phyloP scores from a whole-genome alignment of 2,329 filamentous ascomycete species.

The Colletotrichum acutatum region DNA sequence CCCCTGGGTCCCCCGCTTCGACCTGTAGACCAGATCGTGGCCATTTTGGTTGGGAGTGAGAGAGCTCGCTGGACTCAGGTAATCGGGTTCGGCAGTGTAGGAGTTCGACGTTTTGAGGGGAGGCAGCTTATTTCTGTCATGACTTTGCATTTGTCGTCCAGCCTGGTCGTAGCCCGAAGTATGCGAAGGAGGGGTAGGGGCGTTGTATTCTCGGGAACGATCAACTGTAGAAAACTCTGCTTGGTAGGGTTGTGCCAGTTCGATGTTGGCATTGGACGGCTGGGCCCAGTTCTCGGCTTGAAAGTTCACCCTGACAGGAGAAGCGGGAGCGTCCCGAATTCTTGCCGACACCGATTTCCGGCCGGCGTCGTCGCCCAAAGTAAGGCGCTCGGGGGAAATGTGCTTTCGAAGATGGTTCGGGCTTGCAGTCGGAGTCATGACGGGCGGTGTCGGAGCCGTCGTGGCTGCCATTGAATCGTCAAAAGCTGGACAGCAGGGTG shows the following conservation, averaged over 20 bases:
- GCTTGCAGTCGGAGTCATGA: slow-evolving; percentile 42
- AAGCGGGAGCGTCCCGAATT: slow-evolving; percentile 63
- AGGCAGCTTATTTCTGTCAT: slow-evolving; percentile 20
- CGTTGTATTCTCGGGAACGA: slow-evolving; percentile 43
- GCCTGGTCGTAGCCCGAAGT: slow-evolving; percentile 36
- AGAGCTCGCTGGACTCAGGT: slow-evolving; percentile 9
- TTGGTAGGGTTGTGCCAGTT: slow-evolving; percentile 47
- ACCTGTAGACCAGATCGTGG: slow-evolving; percentile 3
- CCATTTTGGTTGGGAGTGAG: slow-evolving; percentile 7
- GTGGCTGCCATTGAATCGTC: slow-evolving; percentile 29
- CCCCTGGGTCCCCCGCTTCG: slow-evolving; percentile 36
- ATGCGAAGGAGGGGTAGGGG: slow-evolving; percentile 52
- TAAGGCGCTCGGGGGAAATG: slow-evolving; percentile 45
- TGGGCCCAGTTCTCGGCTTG: slow-evolving; percentile 63
- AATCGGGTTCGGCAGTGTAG: slow-evolving; percentile 20
- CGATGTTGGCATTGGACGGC: slow-evolving; percentile 64
- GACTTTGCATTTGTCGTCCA: slow-evolving; percentile 28
- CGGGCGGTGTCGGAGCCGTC: slow-evolving; percentile 43
- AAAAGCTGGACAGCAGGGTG: not conserved
- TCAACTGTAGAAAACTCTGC: slow-evolving; percentile 42
- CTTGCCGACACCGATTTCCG: slow-evolving; percentile 53
- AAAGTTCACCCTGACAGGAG: slow-evolving; percentile 66
- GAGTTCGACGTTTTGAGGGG: slow-evolving; percentile 24
- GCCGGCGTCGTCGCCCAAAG: slow-evolving; percentile 43
- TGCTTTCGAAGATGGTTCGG: slow-evolving; percentile 42